These are phyloP conservation scores for Porcisia hertigi DNA, from an alignment of 208 protist species.

Conservation along the genomic window DNA sequence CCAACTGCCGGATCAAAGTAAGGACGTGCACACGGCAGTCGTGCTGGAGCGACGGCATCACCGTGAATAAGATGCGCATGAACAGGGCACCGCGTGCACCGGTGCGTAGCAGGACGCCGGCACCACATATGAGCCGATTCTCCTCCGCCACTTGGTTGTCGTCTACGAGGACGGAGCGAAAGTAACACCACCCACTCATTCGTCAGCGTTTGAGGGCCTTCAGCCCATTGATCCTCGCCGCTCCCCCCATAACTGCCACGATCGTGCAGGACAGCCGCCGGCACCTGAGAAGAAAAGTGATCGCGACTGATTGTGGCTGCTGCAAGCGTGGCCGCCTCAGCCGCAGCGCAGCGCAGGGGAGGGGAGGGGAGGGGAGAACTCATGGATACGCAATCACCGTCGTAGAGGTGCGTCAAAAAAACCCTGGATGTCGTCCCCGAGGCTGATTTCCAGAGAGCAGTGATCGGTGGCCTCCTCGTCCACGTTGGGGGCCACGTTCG, in stretches of 20 bases:
- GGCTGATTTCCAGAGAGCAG: slow-evolving; percentile 43
- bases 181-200: slow-evolving; percentile 15
- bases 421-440: slow-evolving; percentile 38
- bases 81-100: slow-evolving; percentile 45
- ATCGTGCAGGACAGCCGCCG: neutral
- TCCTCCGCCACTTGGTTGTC: slow-evolving; percentile 22
- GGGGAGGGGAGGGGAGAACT: no score
- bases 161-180: slow-evolving; percentile 5
- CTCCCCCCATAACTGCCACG: neutral
- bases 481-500: slow-evolving; percentile 34
- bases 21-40: slow-evolving; percentile 24
- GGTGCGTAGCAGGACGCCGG: slow-evolving; percentile 43
- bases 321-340: slow-evolving; percentile 30
- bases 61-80: slow-evolving; percentile 33
- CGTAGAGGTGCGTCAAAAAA: slow-evolving; percentile 57
- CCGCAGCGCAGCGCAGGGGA: no score
- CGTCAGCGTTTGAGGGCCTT: slow-evolving; percentile 17
- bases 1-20: slow-evolving; percentile 46
- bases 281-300: neutral
- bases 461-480: slow-evolving; percentile 33
- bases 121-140: slow-evolving; percentile 33
- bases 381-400: slow-evolving; percentile 68
- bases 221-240: neutral
- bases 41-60: slow-evolving; percentile 30
- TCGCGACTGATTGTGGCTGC: slow-evolving; percentile 1